Conservation (phyloP, 352 stramenopile genomes). For the Phytopythium ostracodes region DNA sequence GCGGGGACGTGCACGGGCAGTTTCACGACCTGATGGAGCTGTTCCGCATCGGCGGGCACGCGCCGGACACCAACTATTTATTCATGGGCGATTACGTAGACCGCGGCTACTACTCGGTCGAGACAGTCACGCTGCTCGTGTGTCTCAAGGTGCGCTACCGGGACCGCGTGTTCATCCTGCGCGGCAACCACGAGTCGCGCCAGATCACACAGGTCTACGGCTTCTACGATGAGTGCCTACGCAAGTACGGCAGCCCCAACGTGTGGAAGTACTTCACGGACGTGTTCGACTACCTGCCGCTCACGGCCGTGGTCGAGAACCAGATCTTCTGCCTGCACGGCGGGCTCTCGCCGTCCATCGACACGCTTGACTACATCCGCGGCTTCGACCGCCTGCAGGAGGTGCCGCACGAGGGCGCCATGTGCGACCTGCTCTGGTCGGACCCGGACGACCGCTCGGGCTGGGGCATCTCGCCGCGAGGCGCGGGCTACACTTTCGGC, state of each 20-base stretch:
- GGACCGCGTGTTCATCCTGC: slow-evolving; percentile 80
- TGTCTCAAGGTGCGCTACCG: slow-evolving; percentile 87
- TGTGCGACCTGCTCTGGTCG: slow-evolving; percentile 98
- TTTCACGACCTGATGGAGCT: slow-evolving; percentile 98
- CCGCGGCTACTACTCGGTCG: slow-evolving; percentile 83
- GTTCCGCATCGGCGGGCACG: slow-evolving; percentile 90
- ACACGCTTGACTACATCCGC: slow-evolving; percentile 91
- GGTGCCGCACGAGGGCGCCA: slow-evolving; percentile 90
- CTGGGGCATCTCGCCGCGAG: slow-evolving; percentile 98
- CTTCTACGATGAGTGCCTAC: slow-evolving; percentile 72
- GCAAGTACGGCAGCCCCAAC: slow-evolving; percentile 98
- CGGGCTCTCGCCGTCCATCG: slow-evolving; percentile 94
- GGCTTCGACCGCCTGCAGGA: slow-evolving; percentile 91
- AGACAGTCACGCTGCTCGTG: slow-evolving; percentile 79
- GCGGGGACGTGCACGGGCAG: slow-evolving; percentile 97
- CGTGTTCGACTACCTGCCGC: slow-evolving; percentile 91
- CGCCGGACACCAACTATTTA: slow-evolving; percentile 74
- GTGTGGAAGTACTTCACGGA: slow-evolving; percentile 98
- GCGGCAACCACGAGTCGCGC: slow-evolving; percentile 75
- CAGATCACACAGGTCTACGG: slow-evolving; percentile 85
- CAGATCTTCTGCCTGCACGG: slow-evolving; percentile 99
- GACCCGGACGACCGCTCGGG: slow-evolving; percentile 99
- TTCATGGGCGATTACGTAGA: slow-evolving; percentile 87
- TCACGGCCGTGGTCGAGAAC: slow-evolving; percentile 98
- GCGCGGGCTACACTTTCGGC: slow-evolving; percentile 97